Evolutionary conservation across 495 filamentous ascomycete species (phyloP).

Genomic region (Penicillium coprophilum): DNA sequence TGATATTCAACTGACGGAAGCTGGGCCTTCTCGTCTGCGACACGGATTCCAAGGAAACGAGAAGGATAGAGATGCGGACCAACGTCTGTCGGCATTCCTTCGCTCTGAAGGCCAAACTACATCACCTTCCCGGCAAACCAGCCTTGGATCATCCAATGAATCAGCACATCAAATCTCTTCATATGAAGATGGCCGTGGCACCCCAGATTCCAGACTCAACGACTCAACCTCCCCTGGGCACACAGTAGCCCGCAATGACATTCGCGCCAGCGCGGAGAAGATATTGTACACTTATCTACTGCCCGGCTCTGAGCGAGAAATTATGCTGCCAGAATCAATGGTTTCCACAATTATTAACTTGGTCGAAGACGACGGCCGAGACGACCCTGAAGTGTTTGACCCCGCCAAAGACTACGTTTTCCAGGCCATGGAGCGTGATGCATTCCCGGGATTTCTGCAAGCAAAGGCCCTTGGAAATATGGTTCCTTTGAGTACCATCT

Average conservation of each 20-base stretch:
- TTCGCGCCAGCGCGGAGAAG: conserved; percentile 91
- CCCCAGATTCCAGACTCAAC: conserved; percentile 52
- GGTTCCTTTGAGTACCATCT: conserved; percentile 80
- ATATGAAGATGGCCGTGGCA: conserved; percentile 61
- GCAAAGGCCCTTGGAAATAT: conserved; percentile 94
- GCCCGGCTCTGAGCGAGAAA: conserved; percentile 90
- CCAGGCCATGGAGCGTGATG: conserved; percentile 98
- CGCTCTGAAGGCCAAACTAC: conserved; percentile 63
- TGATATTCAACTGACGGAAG: conserved; percentile 52
- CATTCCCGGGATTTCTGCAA: conserved; percentile 93
- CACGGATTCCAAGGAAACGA: conserved; percentile 37
- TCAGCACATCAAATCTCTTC: conserved; percentile 39
- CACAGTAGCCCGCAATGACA: conserved; percentile 80
- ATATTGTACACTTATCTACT: conserved; percentile 95
- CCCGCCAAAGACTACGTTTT: conserved; percentile 98
- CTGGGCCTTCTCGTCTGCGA: conserved; percentile 42
- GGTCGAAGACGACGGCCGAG: conserved; percentile 85
- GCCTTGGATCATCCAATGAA: conserved; percentile 50
- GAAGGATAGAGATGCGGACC: conserved; percentile 68
- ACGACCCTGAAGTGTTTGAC: conserved; percentile 97
- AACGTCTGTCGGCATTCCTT: conserved; percentile 84
- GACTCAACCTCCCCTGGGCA: conserved; percentile 77
- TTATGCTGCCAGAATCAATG: conserved; percentile 84
- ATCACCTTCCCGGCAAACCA: conserved; percentile 68
- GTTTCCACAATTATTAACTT: conserved; percentile 73